phyloP scores from a whole-genome alignment of 352 stramenopile genomes.

The Phytopythium montanum region DNA sequence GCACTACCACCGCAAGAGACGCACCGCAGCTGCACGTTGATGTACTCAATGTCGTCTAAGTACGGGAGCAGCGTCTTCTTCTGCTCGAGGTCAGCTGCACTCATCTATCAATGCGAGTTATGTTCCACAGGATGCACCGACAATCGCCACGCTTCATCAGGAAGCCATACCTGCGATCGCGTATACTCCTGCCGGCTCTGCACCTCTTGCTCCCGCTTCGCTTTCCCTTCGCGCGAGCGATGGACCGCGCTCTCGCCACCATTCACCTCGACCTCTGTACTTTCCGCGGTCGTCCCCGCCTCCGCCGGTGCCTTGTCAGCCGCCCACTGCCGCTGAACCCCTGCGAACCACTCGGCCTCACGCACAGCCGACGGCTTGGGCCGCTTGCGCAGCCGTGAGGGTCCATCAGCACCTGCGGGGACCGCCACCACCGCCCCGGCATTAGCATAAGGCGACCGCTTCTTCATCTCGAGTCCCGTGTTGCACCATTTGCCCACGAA shows the following conservation, averaged over 20 bases:
- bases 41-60: conserved; percentile 86
- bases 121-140: no score
- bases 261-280: neutral
- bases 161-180: neutral
- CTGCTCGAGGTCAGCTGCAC: conserved; percentile 50
- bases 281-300: neutral
- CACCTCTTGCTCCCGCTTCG: neutral
- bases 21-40: conserved; percentile 72
- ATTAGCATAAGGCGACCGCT: conserved; percentile 40
- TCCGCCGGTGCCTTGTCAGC: neutral
- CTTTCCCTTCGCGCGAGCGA: neutral
- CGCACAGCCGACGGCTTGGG: conserved; percentile 4
- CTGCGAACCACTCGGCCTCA: conserved; percentile 2
- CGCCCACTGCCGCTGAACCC: conserved; percentile 13
- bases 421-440: conserved; percentile 4
- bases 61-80: conserved; percentile 85
- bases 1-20: neutral
- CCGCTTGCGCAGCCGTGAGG: conserved; percentile 2
- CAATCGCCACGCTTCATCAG: neutral
- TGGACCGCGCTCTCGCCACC: neutral
- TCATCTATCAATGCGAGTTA: conserved; percentile 29
- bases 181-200: neutral
- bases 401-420: neutral
- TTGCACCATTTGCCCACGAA: neutral
- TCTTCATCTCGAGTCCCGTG: conserved; percentile 15